Percentiles rank a stretch among this genome's conserved stretches.
phyloP scores from a whole-genome alignment of 495 filamentous ascomycete genomes.

The Lepraria neglecta region DNA sequence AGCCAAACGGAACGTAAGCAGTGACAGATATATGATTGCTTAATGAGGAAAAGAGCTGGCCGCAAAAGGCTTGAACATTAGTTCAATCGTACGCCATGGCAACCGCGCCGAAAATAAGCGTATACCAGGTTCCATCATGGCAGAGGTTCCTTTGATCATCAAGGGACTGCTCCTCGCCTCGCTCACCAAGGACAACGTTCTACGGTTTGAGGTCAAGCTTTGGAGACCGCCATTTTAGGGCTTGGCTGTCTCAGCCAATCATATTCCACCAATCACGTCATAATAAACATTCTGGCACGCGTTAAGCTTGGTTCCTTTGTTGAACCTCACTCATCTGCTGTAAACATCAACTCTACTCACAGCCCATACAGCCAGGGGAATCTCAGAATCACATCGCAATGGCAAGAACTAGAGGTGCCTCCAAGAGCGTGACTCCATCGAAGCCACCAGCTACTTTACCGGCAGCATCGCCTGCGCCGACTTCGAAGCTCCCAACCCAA shows the following conservation, averaged over 20 bases:
- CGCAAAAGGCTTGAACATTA: not conserved
- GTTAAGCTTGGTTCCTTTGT: not conserved
- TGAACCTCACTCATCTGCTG: too few relatives aligned
- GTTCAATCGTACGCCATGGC: not conserved
- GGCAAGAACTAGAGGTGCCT: conserved; percentile 13
- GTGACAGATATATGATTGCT: not conserved
- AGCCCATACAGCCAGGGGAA: too few relatives aligned
- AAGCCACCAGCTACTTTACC: conserved; percentile 22
- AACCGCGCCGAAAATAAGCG: not conserved
- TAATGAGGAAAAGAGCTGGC: not conserved
- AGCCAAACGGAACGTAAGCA: not conserved
- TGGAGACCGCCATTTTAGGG: not conserved
- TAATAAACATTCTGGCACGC: conserved; percentile 10
- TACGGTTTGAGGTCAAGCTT: not conserved
- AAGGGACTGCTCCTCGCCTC: not conserved
- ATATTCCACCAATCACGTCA: conserved; percentile 3
- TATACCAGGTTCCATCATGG: not conserved
- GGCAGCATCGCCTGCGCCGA: conserved; percentile 15
- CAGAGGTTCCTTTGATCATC: not conserved
- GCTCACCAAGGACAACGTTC: not conserved
- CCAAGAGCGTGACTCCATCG: not conserved
- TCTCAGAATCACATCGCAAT: not conserved
- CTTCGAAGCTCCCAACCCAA: conserved; percentile 36
- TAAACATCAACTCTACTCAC: too few relatives aligned
- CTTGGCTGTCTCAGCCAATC: conserved; percentile 10